A percentile compares a stretch with the other conserved stretches of the same genome.
Evolutionary conservation across 2,329 filamentous ascomycete species (phyloP).

Genomic region (Ustilaginoidea virens): DNA sequence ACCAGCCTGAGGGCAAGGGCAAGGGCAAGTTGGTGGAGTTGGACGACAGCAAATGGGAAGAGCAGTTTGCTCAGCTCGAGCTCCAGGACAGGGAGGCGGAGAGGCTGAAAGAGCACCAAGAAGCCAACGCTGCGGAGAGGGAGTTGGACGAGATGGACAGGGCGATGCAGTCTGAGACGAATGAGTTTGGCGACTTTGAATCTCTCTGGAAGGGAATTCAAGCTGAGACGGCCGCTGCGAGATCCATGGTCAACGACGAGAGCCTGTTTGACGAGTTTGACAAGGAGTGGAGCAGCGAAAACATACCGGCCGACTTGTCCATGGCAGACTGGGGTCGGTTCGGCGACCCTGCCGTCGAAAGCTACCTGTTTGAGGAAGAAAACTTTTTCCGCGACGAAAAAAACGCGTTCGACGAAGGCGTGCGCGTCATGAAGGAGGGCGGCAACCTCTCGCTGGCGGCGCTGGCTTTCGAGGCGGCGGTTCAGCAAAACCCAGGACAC

Average conservation of each 20-base stretch:
- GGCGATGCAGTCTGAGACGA: conserved; percentile 50
- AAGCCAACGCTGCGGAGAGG: conserved; percentile 57
- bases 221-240: conserved; percentile 56
- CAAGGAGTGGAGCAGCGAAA: conserved; percentile 56
- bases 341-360: conserved; percentile 64
- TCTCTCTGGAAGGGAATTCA: conserved; percentile 74
- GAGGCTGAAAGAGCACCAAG: conserved; percentile 39
- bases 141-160: conserved; percentile 80
- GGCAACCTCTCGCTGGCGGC: conserved; percentile 90
- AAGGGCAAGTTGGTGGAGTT: conserved; percentile 92
- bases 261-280: conserved; percentile 54
- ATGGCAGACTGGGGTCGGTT: conserved; percentile 50
- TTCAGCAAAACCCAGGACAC: conserved; percentile 76
- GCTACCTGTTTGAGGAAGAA: conserved; percentile 89
- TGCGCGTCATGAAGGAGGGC: conserved; percentile 83
- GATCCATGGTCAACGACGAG: conserved; percentile 54
- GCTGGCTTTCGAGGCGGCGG: conserved; percentile 87
- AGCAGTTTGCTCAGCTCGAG: conserved; percentile 85
- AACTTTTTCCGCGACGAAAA: conserved; percentile 71
- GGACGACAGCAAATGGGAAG: conserved; percentile 89
- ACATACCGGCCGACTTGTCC: conserved; percentile 41
- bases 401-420: conserved; percentile 84
- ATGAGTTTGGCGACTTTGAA: conserved; percentile 77
- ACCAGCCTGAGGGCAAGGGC: conserved; percentile 45
- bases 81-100: conserved; percentile 37